phyloP scores from a whole-genome alignment of 306 rosid genomes.

The Luffa acutangula region DNA sequence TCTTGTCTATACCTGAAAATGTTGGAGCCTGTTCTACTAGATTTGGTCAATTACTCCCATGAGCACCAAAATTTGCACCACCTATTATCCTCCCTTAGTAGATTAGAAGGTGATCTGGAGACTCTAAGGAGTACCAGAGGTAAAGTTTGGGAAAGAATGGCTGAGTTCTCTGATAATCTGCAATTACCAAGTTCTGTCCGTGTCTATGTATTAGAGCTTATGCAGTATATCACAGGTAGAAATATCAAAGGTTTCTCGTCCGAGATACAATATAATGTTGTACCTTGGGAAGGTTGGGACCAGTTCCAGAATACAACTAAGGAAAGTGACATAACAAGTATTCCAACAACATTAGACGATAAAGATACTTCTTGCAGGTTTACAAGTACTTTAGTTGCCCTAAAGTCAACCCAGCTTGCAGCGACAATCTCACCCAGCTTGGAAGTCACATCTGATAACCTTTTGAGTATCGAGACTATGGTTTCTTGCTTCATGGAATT shows the following conservation, averaged over 20 bases:
- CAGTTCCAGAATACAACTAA: slow-evolving; percentile 35
- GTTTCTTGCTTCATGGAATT: slow-evolving; percentile 74
- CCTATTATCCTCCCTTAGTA: slow-evolving; percentile 71
- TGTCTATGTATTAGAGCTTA: slow-evolving; percentile 75
- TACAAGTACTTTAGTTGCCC: slow-evolving; percentile 85
- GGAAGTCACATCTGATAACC: slow-evolving; percentile 68
- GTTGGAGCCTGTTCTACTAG: slow-evolving; percentile 55
- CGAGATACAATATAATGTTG: slow-evolving; percentile 46
- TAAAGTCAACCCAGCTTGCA: slow-evolving; percentile 76
- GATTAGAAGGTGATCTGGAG: slow-evolving; percentile 69
- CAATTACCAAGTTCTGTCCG: slow-evolving; percentile 74
- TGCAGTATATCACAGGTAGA: slow-evolving; percentile 79
- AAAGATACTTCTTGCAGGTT: slow-evolving; percentile 64
- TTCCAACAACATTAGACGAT: slow-evolving; percentile 35
- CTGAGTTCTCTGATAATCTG: slow-evolving; percentile 72
- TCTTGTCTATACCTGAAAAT: slow-evolving; percentile 58
- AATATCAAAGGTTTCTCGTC: slow-evolving; percentile 64
- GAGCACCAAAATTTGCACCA: slow-evolving; percentile 57
- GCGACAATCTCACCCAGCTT: slow-evolving; percentile 58
- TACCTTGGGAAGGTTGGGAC: slow-evolving; percentile 94
- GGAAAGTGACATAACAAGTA: slow-evolving; percentile 32
- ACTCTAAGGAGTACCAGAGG: slow-evolving; percentile 65
- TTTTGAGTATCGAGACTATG: slow-evolving; percentile 43
- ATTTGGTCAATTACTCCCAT: slow-evolving; percentile 49
- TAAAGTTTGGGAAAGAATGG: slow-evolving; percentile 77